Conservation (phyloP, 2,329 filamentous ascomycete genomes). For the Pestalotiopsis sp. region DNA sequence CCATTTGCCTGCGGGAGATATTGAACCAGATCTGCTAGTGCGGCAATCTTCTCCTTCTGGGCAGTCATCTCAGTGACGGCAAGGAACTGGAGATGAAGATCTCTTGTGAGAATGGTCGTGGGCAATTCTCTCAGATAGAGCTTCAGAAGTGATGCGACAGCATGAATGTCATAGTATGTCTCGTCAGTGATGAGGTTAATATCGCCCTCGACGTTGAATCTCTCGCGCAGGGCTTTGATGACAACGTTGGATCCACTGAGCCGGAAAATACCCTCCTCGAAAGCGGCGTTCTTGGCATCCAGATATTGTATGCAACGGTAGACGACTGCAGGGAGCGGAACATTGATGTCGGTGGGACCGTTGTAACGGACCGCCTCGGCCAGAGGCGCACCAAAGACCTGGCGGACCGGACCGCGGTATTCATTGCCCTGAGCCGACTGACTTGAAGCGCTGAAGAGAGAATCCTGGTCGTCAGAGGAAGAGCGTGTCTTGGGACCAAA, state of each 20-base stretch:
- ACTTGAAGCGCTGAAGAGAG: slow-evolving; percentile 51
- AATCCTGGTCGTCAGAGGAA: slow-evolving; percentile 61
- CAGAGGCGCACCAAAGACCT: slow-evolving; percentile 84
- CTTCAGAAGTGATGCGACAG: slow-evolving; percentile 91
- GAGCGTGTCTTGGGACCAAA: slow-evolving; percentile 63
- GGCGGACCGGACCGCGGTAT: slow-evolving; percentile 59
- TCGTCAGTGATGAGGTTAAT: slow-evolving; percentile 82
- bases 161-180: slow-evolving; percentile 92
- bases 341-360: slow-evolving; percentile 70
- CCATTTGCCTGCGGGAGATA: slow-evolving; percentile 80
- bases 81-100: slow-evolving; percentile 88
- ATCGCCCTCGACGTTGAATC: slow-evolving; percentile 92
- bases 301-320: slow-evolving; percentile 96
- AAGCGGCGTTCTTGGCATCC: slow-evolving; percentile 76
- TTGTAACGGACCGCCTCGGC: slow-evolving; percentile 85
- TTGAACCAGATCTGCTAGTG: slow-evolving; percentile 78
- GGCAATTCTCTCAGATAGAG: slow-evolving; percentile 92
- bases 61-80: slow-evolving; percentile 79
- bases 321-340: slow-evolving; percentile 86
- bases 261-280: slow-evolving; percentile 94
- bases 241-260: slow-evolving; percentile 96
- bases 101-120: slow-evolving; percentile 85
- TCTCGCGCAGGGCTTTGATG: slow-evolving; percentile 86
- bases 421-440: slow-evolving; percentile 42
- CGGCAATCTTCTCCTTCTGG: slow-evolving; percentile 73